Evolutionary conservation across 257 asterid species (phyloP).

Genomic region (Rhazya stricta): DNA sequence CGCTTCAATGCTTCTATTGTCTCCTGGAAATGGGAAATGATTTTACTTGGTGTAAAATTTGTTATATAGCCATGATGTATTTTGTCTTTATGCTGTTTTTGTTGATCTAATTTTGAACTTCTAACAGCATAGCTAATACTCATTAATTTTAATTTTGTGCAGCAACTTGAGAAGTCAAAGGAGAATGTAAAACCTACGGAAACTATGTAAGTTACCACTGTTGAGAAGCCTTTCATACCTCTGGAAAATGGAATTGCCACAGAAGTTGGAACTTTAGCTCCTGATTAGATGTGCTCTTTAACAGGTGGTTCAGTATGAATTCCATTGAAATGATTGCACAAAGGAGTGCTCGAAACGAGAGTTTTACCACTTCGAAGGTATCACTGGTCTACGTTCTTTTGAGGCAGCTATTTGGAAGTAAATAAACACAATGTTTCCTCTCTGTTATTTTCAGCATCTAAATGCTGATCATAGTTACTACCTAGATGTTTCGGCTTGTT

Average conservation of each 20-base stretch:
- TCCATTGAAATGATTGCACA: conserved; percentile 42
- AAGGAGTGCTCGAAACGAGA: conserved; percentile 30
- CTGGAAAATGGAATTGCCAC: conserved; percentile 8
- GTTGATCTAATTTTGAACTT: neutral
- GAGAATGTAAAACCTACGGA: conserved; percentile 49
- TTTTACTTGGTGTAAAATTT: neutral
- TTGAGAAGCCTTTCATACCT: conserved; percentile 15
- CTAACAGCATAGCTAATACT: conserved; percentile 13
- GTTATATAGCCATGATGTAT: neutral
- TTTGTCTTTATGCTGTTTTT: conserved; percentile 5
- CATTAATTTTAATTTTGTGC: conserved; percentile 19
- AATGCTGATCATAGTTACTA: neutral
- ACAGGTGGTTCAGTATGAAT: conserved; percentile 77
- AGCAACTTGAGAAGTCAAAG: conserved; percentile 42
- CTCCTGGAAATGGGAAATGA: neutral
- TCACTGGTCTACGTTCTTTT: conserved; percentile 11
- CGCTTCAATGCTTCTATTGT: neutral
- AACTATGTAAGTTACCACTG: conserved; percentile 53
- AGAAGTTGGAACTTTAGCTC: conserved; percentile 19
- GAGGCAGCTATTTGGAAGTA: conserved; percentile 8
- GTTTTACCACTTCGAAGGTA: conserved; percentile 57
- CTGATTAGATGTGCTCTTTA: conserved; percentile 18
- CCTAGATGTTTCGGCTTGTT: neutral
- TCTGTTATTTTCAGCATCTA: conserved; percentile 20
- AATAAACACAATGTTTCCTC: conserved; percentile 9